These are phyloP conservation scores for Calonectria montana DNA, from an alignment of 2,329 filamentous ascomycete genomes.

Conservation along the genomic window DNA sequence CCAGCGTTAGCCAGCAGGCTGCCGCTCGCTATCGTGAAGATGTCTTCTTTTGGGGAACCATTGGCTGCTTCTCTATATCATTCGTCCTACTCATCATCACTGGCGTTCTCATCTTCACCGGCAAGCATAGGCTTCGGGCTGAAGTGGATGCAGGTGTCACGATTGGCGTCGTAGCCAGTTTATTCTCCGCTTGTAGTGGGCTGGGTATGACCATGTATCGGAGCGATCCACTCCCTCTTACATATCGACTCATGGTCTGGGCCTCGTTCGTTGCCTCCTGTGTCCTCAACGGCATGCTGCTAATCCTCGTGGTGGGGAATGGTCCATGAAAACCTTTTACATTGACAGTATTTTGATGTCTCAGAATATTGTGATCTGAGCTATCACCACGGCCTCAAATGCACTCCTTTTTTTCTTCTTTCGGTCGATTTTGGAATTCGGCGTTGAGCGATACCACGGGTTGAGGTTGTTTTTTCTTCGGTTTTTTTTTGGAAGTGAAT, in stretches of 20 bases:
- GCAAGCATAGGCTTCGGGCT: conserved; percentile 73
- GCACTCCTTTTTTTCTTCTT: conserved; percentile 14
- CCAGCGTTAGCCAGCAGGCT: conserved; percentile 63
- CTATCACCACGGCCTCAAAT: conserved; percentile 4
- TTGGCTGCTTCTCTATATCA: conserved; percentile 68
- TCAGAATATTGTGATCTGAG: neutral
- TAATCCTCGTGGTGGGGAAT: conserved; percentile 56
- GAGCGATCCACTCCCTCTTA: conserved; percentile 54
- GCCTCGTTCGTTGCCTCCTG: conserved; percentile 51
- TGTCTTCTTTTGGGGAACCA: conserved; percentile 64
- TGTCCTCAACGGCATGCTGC: conserved; percentile 57
- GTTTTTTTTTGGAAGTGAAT: neutral
- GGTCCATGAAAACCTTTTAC: conserved; percentile 41
- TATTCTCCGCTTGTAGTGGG: conserved; percentile 72
- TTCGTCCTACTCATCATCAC: conserved; percentile 74
- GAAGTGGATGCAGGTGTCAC: conserved; percentile 81
- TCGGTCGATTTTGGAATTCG: conserved; percentile 24
- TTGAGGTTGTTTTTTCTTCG: neutral
- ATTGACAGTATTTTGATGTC: neutral
- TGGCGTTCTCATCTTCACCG: conserved; percentile 73
- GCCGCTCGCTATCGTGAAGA: conserved; percentile 63
- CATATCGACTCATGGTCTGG: conserved; percentile 57
- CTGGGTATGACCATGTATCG: conserved; percentile 69
- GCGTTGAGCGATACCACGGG: conserved; percentile 37
- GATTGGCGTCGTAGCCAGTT: conserved; percentile 74